Conservation (phyloP, 2,329 filamentous ascomycete genomes). For the Fusarium agapanthi region DNA sequence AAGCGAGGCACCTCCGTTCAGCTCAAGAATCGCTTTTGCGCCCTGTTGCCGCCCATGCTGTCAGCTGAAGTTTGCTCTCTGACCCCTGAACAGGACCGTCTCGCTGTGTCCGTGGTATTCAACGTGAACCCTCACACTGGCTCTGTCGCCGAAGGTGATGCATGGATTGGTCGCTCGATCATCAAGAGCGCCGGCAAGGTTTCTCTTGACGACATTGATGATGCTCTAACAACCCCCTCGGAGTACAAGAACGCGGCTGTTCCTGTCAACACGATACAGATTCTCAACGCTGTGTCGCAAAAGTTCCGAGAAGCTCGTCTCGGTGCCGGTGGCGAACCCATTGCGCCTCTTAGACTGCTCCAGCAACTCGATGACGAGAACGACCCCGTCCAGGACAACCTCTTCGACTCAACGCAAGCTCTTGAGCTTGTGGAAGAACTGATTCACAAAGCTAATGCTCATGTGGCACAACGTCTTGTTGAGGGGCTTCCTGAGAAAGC, state of each 20-base stretch:
- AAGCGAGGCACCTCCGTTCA: conserved; percentile 97
- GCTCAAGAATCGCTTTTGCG: conserved; percentile 85
- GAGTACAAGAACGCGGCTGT: conserved; percentile 72
- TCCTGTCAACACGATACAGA: conserved; percentile 79
- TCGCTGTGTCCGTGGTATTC: conserved; percentile 93
- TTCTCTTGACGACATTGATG: conserved; percentile 85
- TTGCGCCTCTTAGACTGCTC: conserved; percentile 86
- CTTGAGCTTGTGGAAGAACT: conserved; percentile 96
- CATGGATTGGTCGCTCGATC: conserved; percentile 93
- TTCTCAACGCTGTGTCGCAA: conserved; percentile 81
- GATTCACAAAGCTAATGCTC: conserved; percentile 89
- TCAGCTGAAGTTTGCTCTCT: conserved; percentile 89
- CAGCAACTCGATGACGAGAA: conserved; percentile 98
- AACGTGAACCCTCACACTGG: conserved; percentile 85
- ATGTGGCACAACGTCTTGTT: conserved; percentile 85
- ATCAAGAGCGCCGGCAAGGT: conserved; percentile 92
- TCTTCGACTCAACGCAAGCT: conserved; percentile 89
- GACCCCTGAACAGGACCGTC: conserved; percentile 84
- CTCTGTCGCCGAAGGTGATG: conserved; percentile 81
- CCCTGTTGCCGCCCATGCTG: conserved; percentile 88
- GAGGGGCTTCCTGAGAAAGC: conserved; percentile 89
- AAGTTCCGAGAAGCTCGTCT: conserved; percentile 92
- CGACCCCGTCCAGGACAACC: conserved; percentile 93
- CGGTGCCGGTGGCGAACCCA: conserved; percentile 78
- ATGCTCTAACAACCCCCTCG: conserved; percentile 72